These are phyloP conservation scores for Mycena belliarum DNA, from an alignment of 768 basidiomycete species.

Conservation along the genomic window DNA sequence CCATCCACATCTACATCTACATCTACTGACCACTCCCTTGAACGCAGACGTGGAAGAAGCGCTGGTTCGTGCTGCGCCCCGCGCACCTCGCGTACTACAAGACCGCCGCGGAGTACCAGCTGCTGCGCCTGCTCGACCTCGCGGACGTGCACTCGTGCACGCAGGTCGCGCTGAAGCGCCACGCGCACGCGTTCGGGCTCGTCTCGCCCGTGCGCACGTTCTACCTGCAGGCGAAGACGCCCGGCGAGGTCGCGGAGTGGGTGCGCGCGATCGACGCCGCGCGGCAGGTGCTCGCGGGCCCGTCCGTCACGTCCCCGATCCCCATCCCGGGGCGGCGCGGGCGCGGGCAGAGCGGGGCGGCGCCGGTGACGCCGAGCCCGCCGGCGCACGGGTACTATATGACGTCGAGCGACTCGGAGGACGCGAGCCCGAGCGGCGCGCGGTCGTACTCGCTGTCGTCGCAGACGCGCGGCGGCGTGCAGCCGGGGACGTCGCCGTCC, in stretches of 20 bases:
- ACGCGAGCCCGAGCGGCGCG: conserved; percentile 52
- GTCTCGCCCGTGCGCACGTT: conserved; percentile 89
- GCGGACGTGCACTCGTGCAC: conserved; percentile 89
- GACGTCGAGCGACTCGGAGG: conserved; percentile 82
- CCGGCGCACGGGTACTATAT: conserved; percentile 49
- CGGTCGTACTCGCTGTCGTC: conserved; percentile 46
- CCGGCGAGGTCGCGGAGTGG: conserved; percentile 81
- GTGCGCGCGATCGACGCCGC: conserved; percentile 80
- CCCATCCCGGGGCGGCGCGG: conserved; percentile 50
- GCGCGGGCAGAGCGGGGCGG: conserved; percentile 27
- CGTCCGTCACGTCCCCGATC: conserved; percentile 63
- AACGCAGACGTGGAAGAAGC: conserved; percentile 96
- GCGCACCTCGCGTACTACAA: conserved; percentile 97
- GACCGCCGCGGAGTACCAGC: conserved; percentile 90
- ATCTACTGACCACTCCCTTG: not conserved
- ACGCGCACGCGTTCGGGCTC: conserved; percentile 86
- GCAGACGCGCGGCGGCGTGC: conserved; percentile 38
- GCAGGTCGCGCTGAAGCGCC: conserved; percentile 84
- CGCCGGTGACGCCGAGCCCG: conserved; percentile 49
- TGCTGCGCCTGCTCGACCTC: conserved; percentile 85
- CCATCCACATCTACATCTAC: conserved; percentile 1
- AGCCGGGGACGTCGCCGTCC: conserved; percentile 37
- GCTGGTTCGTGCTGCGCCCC: conserved; percentile 95
- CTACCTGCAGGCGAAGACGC: conserved; percentile 79
- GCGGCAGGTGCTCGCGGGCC: conserved; percentile 61